Conservation (phyloP, 345 rosid genomes). For the Salix viminalis region DNA sequence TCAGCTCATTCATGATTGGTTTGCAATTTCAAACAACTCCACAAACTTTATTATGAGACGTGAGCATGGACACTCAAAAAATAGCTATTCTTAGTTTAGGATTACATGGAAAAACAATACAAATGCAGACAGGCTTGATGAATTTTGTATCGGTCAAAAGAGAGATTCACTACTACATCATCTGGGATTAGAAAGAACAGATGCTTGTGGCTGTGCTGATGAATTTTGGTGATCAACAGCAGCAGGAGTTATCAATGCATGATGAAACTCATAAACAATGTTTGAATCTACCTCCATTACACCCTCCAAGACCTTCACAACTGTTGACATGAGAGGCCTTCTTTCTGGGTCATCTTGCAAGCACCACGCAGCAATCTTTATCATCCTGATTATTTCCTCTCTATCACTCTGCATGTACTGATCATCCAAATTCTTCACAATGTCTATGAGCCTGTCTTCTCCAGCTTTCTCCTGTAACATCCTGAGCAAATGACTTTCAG, state of each 20-base stretch:
- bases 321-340: conserved; percentile 2
- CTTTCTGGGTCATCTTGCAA: background rate
- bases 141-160: too few relatives aligned
- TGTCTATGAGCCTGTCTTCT: background rate
- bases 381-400: background rate
- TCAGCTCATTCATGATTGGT: too few relatives aligned
- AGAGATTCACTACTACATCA: background rate
- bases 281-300: background rate
- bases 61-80: too few relatives aligned
- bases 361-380: conserved; percentile 1
- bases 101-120: too few relatives aligned
- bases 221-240: background rate
- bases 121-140: too few relatives aligned
- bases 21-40: too few relatives aligned
- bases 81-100: too few relatives aligned
- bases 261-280: background rate
- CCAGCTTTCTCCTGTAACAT: background rate
- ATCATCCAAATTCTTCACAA: background rate
- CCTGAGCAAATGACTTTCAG: background rate
- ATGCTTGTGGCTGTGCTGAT: background rate
- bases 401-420: background rate
- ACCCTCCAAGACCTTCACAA: conserved; percentile 2
- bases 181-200: background rate
- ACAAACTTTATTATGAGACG: too few relatives aligned
- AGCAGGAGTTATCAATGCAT: background rate